Percentiles rank a stretch among this genome's conserved stretches.
These are phyloP conservation scores for Drechslerella coelobrocha DNA, from an alignment of 2,329 filamentous ascomycete species.

Conservation along the genomic window DNA sequence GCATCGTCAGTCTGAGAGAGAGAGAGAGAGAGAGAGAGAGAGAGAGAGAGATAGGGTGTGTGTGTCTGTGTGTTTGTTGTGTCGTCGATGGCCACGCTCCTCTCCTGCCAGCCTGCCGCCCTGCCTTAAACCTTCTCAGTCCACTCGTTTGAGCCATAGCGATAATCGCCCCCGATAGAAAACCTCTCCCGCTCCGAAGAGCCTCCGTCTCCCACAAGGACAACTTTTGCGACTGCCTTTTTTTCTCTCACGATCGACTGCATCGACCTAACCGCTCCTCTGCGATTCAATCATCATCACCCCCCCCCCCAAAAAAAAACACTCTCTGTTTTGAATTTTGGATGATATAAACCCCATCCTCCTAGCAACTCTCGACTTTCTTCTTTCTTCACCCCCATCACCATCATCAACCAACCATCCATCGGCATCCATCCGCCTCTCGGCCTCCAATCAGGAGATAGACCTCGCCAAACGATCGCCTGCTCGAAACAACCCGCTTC, in stretches of 20 bases:
- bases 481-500: slow-evolving; percentile 2
- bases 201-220: background rate
- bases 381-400: slow-evolving; percentile 3
- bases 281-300: slow-evolving; percentile 4
- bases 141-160: slow-evolving; percentile 4
- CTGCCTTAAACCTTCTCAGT: background rate
- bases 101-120: background rate
- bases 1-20: background rate
- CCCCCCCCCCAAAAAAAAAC: background rate
- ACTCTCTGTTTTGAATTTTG: background rate
- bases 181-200: background rate
- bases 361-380: slow-evolving; percentile 1
- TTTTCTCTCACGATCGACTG: background rate
- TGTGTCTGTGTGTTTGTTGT: too few species aligned
- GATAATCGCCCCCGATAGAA: background rate
- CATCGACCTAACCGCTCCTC: background rate
- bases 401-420: slow-evolving; percentile 6
- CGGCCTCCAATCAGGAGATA: background rate
- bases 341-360: background rate
- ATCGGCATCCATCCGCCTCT: background rate
- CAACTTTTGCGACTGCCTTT: slow-evolving; percentile 23
- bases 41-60: too few species aligned
- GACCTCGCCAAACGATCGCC: background rate
- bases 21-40: too few species aligned
- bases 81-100: slow-evolving; percentile 48